Evolutionary conservation across 495 filamentous ascomycete species (phyloP).

Genomic region (Penicillium longicatenatum): DNA sequence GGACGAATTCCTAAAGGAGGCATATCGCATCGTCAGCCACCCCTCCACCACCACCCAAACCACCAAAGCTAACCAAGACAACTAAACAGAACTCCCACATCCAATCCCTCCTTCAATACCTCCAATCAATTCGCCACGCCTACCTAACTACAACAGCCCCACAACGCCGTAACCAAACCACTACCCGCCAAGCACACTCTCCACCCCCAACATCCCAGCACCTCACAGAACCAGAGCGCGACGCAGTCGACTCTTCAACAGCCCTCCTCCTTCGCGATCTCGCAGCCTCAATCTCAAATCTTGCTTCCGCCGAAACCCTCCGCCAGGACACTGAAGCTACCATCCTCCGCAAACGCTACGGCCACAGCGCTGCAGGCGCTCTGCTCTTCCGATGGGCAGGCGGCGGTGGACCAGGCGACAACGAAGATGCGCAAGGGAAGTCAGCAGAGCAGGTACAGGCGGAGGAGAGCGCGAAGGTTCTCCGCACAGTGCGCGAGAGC

Average conservation of each 20-base stretch:
- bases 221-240: slow-evolving; percentile 69
- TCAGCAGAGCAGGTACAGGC: slow-evolving; percentile 65
- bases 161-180: slow-evolving; percentile 31
- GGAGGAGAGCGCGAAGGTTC: slow-evolving; percentile 62
- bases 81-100: slow-evolving; percentile 78
- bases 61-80: slow-evolving; percentile 13
- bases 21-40: slow-evolving; percentile 79
- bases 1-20: slow-evolving; percentile 94
- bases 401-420: slow-evolving; percentile 40
- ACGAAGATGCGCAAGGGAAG: slow-evolving; percentile 35
- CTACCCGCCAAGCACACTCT: slow-evolving; percentile 21
- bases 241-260: slow-evolving; percentile 81
- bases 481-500: slow-evolving; percentile 70
- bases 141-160: slow-evolving; percentile 78
- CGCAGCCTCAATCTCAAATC: slow-evolving; percentile 69
- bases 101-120: slow-evolving; percentile 69
- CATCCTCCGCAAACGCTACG: slow-evolving; percentile 69
- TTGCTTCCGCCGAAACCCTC: slow-evolving; percentile 79
- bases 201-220: slow-evolving; percentile 33
- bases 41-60: slow-evolving; percentile 5
- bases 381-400: slow-evolving; percentile 68
- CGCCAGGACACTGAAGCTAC: slow-evolving; percentile 70
- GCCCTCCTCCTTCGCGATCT: slow-evolving; percentile 82
- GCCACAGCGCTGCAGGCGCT: slow-evolving; percentile 32
- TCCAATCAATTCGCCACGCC: slow-evolving; percentile 79